Evolutionary conservation across 805 yeast genomes (phyloP), one percentile per base, ranked within the genome.

Genomic region (Torulaspora maleeae): DNA sequence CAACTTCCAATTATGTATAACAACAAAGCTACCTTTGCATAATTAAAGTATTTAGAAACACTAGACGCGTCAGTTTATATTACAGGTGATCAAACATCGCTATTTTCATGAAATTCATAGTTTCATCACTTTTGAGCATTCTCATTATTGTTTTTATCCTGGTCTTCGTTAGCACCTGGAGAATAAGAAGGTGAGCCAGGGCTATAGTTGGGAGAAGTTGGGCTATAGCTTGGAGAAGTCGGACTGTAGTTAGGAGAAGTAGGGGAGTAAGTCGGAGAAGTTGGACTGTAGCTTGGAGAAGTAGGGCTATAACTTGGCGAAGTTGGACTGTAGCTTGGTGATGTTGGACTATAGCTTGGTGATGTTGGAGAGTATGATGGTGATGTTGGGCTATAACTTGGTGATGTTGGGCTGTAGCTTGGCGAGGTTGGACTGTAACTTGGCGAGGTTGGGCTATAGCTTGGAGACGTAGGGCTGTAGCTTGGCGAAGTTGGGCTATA

Each of bases 391-490:
- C 81, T 72, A 58, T 82, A 83, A 5, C 76, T 67, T 52, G 95
- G 95, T 1, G 88, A 80, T 0, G 93, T 80, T 50, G 90, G 89
- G 4, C 83, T 75, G 53, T 84, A 81, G 32, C 48, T 50, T 16
- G 67, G 67, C 7, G 68, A 64, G 17, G 66, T 66, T 43, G 44
- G 77, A 73, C 35, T 77, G 68, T 17, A 65, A 63, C 49, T 55
- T 45, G 80, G 79, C 2, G 78, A 72, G 6, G 71, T 65, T 29
- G 76, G 76, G 12, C 71, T 64, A 51, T 73, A 80, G 4, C 68
- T 53, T 54, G 86, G 85, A 2, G 79, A 72, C 0, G 84, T 78
- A 47, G 86, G 86, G 2, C 78, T 70, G 56, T 80, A 80, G 5
- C 69, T 55, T 56, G 86, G 86, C 1, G 81, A 76, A 0, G 86